A percentile compares a stretch with the other conserved stretches of the same genome.
Conservation (phyloP, 805 yeast species). For the Naumovozyma dairenensis region DNA sequence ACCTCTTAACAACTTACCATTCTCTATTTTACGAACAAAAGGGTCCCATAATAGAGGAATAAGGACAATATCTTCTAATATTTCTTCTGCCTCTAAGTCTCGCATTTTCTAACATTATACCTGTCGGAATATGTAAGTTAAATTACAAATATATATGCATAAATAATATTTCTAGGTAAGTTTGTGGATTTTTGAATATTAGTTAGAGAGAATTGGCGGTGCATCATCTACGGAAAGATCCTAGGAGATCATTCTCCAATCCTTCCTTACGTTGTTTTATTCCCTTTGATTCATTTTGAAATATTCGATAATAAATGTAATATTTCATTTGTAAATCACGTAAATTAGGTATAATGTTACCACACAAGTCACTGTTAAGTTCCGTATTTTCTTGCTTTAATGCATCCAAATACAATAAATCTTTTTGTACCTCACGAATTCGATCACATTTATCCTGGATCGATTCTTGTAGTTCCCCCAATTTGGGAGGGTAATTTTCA, state of each 20-base stretch:
- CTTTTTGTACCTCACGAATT: constrained; percentile 2
- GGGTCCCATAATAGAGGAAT: too few species aligned
- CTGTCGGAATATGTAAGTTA: too few species aligned
- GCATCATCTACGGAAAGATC: not conserved
- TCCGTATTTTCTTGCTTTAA: constrained; percentile 8
- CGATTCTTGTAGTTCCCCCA: not conserved
- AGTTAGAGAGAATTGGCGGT: too few species aligned
- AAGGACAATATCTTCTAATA: too few species aligned
- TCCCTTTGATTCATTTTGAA: constrained; percentile 13
- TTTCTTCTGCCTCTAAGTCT: too few species aligned
- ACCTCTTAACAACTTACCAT: too few species aligned
- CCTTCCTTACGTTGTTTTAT: constrained; percentile 6
- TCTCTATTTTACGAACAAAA: too few species aligned
- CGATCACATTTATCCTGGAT: constrained; percentile 4
- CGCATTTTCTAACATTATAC: too few species aligned
- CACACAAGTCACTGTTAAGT: constrained; percentile 7
- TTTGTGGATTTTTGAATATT: too few species aligned
- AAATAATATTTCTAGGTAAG: too few species aligned
- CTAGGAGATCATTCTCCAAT: constrained; percentile 1
- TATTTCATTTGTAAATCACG: constrained; percentile 14
- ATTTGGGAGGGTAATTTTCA: not conserved
- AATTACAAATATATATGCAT: too few species aligned
- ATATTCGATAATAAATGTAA: constrained; percentile 14
- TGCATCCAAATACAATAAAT: constrained; percentile 11
- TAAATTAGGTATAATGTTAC: constrained; percentile 12